Percentiles rank a stretch among this genome's conserved stretches.
Conservation (phyloP, 2,329 filamentous ascomycete species). For the Fusarium coicis region DNA sequence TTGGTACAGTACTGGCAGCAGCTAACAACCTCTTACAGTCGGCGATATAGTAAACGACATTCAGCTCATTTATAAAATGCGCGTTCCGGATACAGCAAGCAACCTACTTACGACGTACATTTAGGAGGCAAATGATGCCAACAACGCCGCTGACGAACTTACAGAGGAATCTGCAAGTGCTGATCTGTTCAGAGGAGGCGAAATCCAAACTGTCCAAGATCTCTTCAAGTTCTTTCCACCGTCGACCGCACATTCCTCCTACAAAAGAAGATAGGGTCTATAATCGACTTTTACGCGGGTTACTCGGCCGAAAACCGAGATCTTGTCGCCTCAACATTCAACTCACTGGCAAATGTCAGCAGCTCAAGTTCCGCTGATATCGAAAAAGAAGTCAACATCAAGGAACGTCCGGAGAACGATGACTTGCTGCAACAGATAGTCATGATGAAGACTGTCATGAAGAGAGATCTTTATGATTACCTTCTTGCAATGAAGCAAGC, state of each 20-base stretch:
- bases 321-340: background rate
- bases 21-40: background rate
- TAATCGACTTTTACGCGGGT: background rate
- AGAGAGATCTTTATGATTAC: background rate
- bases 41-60: background rate
- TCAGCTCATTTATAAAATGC: background rate
- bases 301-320: background rate
- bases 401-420: background rate
- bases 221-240: background rate
- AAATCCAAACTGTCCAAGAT: background rate
- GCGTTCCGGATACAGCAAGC: background rate
- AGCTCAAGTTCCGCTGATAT: background rate
- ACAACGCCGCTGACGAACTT: background rate
- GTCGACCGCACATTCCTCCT: background rate
- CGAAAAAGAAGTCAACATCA: background rate
- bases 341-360: accelerated
- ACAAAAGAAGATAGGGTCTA: background rate
- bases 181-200: background rate
- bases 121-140: background rate
- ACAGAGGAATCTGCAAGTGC: background rate
- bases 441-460: background rate
- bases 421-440: background rate
- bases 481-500: background rate
- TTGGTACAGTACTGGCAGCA: accelerated
- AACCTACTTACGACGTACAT: background rate